phyloP scores from a whole-genome alignment of 2,329 filamentous ascomycete genomes.

The Talaromyces amestolkiae region DNA sequence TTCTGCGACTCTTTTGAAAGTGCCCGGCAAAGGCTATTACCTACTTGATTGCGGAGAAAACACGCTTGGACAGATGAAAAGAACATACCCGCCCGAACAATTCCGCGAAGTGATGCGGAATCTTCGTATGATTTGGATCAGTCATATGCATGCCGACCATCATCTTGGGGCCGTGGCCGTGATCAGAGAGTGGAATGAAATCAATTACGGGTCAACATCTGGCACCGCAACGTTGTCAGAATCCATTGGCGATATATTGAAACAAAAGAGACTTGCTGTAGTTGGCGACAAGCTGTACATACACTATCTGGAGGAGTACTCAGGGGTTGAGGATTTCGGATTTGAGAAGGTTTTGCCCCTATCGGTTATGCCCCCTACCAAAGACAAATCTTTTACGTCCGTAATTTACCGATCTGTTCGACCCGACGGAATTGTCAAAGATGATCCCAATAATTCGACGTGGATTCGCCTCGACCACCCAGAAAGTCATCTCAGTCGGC shows the following conservation, averaged over 20 bases:
- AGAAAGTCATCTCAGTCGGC: slow-evolving; percentile 32
- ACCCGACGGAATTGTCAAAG: slow-evolving; percentile 28
- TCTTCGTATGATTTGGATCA: slow-evolving; percentile 83
- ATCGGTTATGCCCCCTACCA: slow-evolving; percentile 32
- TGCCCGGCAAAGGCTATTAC: slow-evolving; percentile 83
- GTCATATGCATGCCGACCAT: slow-evolving; percentile 93
- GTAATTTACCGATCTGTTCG: slow-evolving; percentile 33
- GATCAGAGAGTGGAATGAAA: slow-evolving; percentile 74
- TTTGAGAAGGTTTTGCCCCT: slow-evolving; percentile 58
- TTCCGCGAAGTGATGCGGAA: slow-evolving; percentile 71
- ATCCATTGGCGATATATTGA: slow-evolving; percentile 37
- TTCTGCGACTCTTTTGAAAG: slow-evolving; percentile 77
- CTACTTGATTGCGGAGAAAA: slow-evolving; percentile 90
- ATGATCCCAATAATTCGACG: slow-evolving; percentile 23
- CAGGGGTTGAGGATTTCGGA: slow-evolving; percentile 72
- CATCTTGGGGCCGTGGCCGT: slow-evolving; percentile 81
- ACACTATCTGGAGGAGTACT: slow-evolving; percentile 75
- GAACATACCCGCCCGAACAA: slow-evolving; percentile 65
- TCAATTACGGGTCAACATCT: slow-evolving; percentile 51
- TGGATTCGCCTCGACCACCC: slow-evolving; percentile 29
- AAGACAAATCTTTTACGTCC: slow-evolving; percentile 24
- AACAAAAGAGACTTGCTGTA: slow-evolving; percentile 56
- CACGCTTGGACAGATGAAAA: slow-evolving; percentile 80
- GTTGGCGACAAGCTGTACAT: slow-evolving; percentile 71
- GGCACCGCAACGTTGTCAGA: slow-evolving; percentile 30